A percentile compares a stretch with the other conserved stretches of the same genome.
These are phyloP conservation scores for Adenanthera pavonina DNA, from an alignment of 306 rosid genomes.

Conservation along the genomic window DNA sequence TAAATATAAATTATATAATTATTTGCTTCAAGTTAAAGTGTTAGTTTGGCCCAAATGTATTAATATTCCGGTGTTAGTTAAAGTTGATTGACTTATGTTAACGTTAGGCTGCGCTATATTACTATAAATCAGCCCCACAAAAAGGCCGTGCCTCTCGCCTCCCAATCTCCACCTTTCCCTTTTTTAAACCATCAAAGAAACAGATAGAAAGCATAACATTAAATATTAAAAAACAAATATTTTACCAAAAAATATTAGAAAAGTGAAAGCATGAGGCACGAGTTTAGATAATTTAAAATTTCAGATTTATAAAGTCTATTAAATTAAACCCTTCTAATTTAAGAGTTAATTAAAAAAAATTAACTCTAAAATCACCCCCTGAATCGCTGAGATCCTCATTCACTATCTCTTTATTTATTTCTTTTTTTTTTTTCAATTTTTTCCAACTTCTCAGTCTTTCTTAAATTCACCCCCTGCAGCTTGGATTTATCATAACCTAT, in stretches of 20 bases:
- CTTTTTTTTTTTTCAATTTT: too few species aligned
- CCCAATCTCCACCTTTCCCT: neutral
- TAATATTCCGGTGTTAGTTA: neutral
- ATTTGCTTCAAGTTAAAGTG: slow-evolving; percentile 6
- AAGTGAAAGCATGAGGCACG: too few species aligned
- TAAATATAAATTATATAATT: neutral
- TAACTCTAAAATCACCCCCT: too few species aligned
- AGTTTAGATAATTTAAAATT: too few species aligned
- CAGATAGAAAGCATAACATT: too few species aligned
- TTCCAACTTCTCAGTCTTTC: neutral
- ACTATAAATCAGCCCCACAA: neutral
- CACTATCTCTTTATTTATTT: too few species aligned
- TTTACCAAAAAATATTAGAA: too few species aligned
- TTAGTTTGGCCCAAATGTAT: slow-evolving; percentile 8
- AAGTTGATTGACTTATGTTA: slow-evolving; percentile 10
- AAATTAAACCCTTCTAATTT: too few species aligned
- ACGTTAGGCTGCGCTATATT: slow-evolving; percentile 28
- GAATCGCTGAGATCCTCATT: too few species aligned
- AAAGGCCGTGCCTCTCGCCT: neutral
- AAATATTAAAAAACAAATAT: too few species aligned
- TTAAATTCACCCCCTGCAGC: neutral
- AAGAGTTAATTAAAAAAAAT: too few species aligned
- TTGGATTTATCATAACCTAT: neutral
- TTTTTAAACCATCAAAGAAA: neutral
- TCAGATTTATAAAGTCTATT: too few species aligned